Conservation (phyloP, 441 rosid genomes). For the Codiaeum variegatum region DNA sequence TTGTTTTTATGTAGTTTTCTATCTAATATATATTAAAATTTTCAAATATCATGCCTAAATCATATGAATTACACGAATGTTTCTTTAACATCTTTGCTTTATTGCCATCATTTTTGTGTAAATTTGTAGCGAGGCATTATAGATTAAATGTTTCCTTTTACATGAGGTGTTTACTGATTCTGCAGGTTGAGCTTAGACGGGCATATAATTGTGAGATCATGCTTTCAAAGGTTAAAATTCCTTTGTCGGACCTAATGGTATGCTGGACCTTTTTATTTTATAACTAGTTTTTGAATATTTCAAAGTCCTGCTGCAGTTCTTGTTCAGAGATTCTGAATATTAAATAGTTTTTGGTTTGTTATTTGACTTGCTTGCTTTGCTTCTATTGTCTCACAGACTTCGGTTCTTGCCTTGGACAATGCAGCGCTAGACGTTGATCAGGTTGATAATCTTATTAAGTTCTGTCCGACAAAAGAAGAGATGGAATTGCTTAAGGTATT, state of each 20-base stretch:
- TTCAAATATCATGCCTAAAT: too few species aligned
- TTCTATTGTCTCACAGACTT: slow-evolving; percentile 48
- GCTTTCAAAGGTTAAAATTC: slow-evolving; percentile 93
- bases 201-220: slow-evolving; percentile 98
- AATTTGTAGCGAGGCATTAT: too few species aligned
- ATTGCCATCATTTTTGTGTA: too few species aligned
- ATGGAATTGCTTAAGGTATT: slow-evolving; percentile 75
- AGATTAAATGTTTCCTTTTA: slow-evolving; percentile 11
- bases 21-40: too few species aligned
- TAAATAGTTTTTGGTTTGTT: slow-evolving; percentile 16
- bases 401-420: slow-evolving; percentile 81
- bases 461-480: slow-evolving; percentile 97
- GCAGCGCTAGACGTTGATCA: slow-evolving; percentile 84
- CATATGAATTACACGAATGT: too few species aligned
- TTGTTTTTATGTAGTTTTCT: too few species aligned
- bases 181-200: slow-evolving; percentile 94
- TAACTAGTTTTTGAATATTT: not conserved
- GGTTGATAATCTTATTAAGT: slow-evolving; percentile 85
- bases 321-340: slow-evolving; percentile 5
- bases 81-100: too few species aligned
- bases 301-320: slow-evolving; percentile 12
- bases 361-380: slow-evolving; percentile 24
- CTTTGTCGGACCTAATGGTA: slow-evolving; percentile 88
- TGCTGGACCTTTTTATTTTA: slow-evolving; percentile 24
- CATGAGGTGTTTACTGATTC: slow-evolving; percentile 30